Evolutionary conservation across 257 asterid genomes (phyloP).

Genomic region (Nicotiana sylvestris): DNA sequence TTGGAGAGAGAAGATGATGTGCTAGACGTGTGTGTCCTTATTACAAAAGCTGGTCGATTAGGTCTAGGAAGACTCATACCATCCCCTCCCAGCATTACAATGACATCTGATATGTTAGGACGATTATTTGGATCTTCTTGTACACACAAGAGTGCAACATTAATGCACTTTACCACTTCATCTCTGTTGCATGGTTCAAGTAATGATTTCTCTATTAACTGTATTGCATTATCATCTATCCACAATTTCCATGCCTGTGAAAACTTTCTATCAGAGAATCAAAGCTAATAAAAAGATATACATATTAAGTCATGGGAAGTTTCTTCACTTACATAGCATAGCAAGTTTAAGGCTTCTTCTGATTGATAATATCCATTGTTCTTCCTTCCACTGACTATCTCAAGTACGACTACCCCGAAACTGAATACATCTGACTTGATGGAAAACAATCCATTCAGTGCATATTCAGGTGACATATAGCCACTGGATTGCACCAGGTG

Average conservation of each 20-base stretch:
- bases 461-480: conserved; percentile 26
- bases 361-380: conserved; percentile 17
- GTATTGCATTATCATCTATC: conserved; percentile 15
- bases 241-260: conserved; percentile 25
- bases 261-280: not conserved
- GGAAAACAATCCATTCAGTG: conserved; percentile 17
- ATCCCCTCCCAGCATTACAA: conserved; percentile 19
- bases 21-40: not conserved
- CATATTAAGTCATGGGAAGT: not conserved
- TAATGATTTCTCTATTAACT: conserved; percentile 5
- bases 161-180: conserved; percentile 17
- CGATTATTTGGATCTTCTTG: conserved; percentile 23
- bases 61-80: conserved; percentile 13
- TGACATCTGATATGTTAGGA: conserved; percentile 24
- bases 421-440: conserved; percentile 24
- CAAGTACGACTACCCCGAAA: conserved; percentile 24
- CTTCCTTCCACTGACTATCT: conserved; percentile 21
- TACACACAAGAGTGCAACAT: conserved; percentile 25
- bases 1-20: not conserved
- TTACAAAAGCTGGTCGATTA: conserved; percentile 14
- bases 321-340: conserved; percentile 23
- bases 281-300: not conserved
- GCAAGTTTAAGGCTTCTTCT: conserved; percentile 18
- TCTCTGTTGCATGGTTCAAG: conserved; percentile 4
- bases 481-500: conserved; percentile 6